phyloP scores from a whole-genome alignment of 2,329 filamentous ascomycete species.

The Penicillium psychrosexuale region DNA sequence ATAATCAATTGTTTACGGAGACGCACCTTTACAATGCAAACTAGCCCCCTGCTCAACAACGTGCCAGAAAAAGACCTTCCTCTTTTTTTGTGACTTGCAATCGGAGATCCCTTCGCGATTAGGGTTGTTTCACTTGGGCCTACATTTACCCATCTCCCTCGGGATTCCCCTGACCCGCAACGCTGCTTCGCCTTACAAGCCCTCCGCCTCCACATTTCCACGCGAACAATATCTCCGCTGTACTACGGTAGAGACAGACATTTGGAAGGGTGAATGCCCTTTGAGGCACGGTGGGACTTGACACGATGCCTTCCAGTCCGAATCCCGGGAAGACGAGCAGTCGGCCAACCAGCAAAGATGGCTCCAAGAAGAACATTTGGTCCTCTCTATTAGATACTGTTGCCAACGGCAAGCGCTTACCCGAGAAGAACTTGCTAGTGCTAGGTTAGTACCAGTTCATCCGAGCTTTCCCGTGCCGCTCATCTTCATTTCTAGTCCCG shows the following conservation, averaged over 20 bases:
- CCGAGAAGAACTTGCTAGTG: conserved; percentile 87
- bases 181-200: conserved; percentile 18
- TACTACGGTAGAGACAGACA: conserved; percentile 5
- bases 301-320: conserved; percentile 40
- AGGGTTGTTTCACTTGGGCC: neutral
- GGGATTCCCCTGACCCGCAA: conserved; percentile 32
- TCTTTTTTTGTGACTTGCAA: neutral
- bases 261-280: conserved; percentile 36
- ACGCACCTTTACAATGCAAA: conserved; percentile 11
- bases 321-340: conserved; percentile 38
- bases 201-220: conserved; percentile 9
- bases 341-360: conserved; percentile 57
- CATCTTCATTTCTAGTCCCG: conserved; percentile 6
- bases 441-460: conserved; percentile 58
- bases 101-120: neutral
- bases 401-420: conserved; percentile 82
- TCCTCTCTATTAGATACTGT: conserved; percentile 88
- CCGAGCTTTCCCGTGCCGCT: neutral
- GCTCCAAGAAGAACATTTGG: conserved; percentile 82
- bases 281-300: conserved; percentile 36
- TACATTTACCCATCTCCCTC: conserved; percentile 8
- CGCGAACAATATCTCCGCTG: conserved; percentile 6
- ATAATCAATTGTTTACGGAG: conserved; percentile 25
- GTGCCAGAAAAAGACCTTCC: conserved; percentile 3
- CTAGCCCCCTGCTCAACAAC: conserved; percentile 16